Percentiles rank a stretch among this genome's conserved stretches.
phyloP scores from a whole-genome alignment of 2,329 filamentous ascomycete species.

The Neocucurbitaria cava region DNA sequence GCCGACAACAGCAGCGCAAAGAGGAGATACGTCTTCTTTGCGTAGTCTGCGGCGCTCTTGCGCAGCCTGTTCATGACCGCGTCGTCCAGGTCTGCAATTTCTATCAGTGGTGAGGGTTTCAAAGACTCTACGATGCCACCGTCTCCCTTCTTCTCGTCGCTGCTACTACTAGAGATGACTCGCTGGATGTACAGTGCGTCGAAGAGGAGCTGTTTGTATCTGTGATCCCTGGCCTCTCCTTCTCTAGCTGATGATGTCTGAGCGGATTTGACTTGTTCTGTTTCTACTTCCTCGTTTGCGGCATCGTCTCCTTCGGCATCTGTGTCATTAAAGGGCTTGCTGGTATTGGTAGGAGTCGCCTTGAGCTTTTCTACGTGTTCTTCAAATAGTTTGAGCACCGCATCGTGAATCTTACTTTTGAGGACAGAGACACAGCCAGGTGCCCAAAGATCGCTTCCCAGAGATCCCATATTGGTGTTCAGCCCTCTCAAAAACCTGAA shows the following conservation, averaged over 20 bases:
- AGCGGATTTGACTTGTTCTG: slow-evolving; percentile 12
- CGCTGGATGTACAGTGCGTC: slow-evolving; percentile 54
- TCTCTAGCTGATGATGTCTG: slow-evolving; percentile 11
- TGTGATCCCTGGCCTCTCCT: slow-evolving; percentile 28
- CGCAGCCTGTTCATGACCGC: slow-evolving; percentile 61
- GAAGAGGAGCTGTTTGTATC: slow-evolving; percentile 51
- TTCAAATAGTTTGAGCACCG: slow-evolving; percentile 52
- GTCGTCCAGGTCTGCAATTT: slow-evolving; percentile 56
- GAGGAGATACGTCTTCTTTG: slow-evolving; percentile 80
- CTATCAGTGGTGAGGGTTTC: slow-evolving; percentile 51
- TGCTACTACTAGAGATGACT: slow-evolving; percentile 20
- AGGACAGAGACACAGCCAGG: slow-evolving; percentile 68
- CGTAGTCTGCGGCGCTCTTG: slow-evolving; percentile 76
- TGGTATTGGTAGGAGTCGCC: slow-evolving; percentile 5
- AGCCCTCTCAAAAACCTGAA: slow-evolving; percentile 76
- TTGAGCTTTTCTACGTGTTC: slow-evolving; percentile 46
- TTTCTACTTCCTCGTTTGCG: slow-evolving; percentile 3
- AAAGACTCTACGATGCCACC: slow-evolving; percentile 4
- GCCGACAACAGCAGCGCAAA: slow-evolving; percentile 72
- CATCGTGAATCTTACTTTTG: slow-evolving; percentile 63
- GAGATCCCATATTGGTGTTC: slow-evolving; percentile 69
- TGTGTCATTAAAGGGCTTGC: slow-evolving; percentile 7
- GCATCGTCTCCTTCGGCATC: slow-evolving; percentile 4
- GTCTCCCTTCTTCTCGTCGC: slow-evolving; percentile 5
- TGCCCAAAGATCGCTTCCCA: slow-evolving; percentile 84